A percentile compares a stretch with the other conserved stretches of the same genome.
Evolutionary conservation across 2,329 filamentous ascomycete species (phyloP).

Genomic region (Emergomyces orientalis): DNA sequence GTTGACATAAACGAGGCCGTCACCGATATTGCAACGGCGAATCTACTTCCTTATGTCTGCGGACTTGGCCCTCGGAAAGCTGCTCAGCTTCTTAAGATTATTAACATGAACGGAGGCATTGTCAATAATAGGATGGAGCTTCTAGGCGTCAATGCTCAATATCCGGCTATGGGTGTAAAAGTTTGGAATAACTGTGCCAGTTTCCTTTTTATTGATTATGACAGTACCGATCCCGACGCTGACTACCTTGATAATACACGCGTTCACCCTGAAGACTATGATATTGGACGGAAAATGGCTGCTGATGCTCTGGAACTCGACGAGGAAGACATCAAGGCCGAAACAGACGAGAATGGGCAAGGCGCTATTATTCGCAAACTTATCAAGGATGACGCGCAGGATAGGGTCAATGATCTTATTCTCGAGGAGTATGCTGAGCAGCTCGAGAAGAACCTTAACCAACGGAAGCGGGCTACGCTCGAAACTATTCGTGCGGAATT

Average conservation of each 20-base stretch:
- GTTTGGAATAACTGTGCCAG: conserved; percentile 97
- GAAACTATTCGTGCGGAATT: conserved; percentile 94
- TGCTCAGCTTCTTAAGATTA: conserved; percentile 72
- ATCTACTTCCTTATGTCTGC: conserved; percentile 80
- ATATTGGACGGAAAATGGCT: conserved; percentile 95
- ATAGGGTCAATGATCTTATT: conserved; percentile 91
- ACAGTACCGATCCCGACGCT: conserved; percentile 67
- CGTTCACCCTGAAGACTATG: conserved; percentile 97
- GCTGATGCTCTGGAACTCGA: conserved; percentile 93
- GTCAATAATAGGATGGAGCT: conserved; percentile 79
- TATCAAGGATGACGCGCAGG: conserved; percentile 87
- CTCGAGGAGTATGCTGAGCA: conserved; percentile 96
- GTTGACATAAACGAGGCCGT: conserved; percentile 93
- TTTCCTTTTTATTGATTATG: conserved; percentile 84
- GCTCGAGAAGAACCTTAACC: conserved; percentile 82
- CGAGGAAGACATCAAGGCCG: conserved; percentile 93
- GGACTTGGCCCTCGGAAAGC: conserved; percentile 90
- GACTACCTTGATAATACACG: conserved; percentile 95
- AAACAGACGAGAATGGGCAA: conserved; percentile 79
- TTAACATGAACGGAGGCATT: conserved; percentile 81
- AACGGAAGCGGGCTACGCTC: conserved; percentile 87
- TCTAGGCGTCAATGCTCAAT: conserved; percentile 74
- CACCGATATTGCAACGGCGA: conserved; percentile 68
- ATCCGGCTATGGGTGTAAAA: conserved; percentile 73
- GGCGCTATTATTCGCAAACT: conserved; percentile 89